A percentile compares a stretch with the other conserved stretches of the same genome.
phyloP scores from a whole-genome alignment of 208 protist genomes.

The Acanthamoeba divionensis region DNA sequence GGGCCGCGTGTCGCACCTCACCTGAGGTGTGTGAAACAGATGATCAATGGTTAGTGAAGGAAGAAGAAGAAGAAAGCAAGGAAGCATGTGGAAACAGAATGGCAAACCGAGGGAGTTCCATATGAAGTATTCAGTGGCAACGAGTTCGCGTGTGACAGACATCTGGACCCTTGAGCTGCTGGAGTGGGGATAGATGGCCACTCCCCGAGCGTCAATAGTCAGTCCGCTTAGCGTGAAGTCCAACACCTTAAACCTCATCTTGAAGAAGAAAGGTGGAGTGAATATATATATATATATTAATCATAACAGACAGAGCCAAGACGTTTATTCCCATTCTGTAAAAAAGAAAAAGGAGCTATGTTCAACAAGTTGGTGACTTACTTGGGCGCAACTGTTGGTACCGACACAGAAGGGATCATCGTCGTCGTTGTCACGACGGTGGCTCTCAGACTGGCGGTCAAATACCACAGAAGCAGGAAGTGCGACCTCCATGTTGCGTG shows the following conservation, averaged over 20 bases:
- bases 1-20: too few species aligned
- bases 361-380: neutral
- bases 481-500: constrained; percentile 43
- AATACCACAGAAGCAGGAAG: neutral
- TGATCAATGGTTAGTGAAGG: too few species aligned
- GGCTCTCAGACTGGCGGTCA: neutral
- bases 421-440: neutral
- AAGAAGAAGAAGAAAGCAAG: too few species aligned
- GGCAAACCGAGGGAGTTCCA: constrained; percentile 45
- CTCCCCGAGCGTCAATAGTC: neutral
- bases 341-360: neutral
- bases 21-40: too few species aligned
- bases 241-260: neutral
- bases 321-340: neutral
- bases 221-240: neutral
- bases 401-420: constrained; percentile 23
- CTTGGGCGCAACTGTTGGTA: neutral
- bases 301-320: neutral
- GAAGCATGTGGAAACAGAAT: too few species aligned
- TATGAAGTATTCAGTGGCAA: constrained; percentile 4
- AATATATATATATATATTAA: neutral
- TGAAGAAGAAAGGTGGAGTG: too few species aligned
- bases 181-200: neutral
- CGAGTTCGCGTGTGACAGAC: neutral
- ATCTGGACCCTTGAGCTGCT: constrained; percentile 33